Evolutionary conservation across 2,329 filamentous ascomycete species (phyloP), one percentile per base, ranked within the genome.

Genomic region (Fusarium brachygibbosum): DNA sequence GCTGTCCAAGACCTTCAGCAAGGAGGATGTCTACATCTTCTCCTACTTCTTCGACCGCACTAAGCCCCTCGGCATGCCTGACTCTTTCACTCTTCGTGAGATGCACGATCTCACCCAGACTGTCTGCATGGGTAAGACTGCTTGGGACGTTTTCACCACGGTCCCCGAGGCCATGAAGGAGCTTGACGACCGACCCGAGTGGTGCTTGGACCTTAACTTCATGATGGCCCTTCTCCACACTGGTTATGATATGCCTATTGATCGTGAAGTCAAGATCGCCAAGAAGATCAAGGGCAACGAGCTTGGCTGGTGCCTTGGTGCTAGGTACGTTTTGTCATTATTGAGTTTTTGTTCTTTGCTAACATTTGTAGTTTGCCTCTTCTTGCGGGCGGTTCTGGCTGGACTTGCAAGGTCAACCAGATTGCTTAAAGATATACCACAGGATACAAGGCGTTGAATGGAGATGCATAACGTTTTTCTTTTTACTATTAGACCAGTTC

Each of bases 241-340:
- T 8, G 96, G 96, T 5, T 99, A 99, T 76, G 96, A 98, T 73
- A 98, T 99, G 93, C 95, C 95, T 6, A 90, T 98, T 74, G 93
- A 97, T 72, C 88, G 97, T 38, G 96, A 99, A 81, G 94, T 99
- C 71, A 95, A 93, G 86, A 97, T 98, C 77, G 96, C 95, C 63
- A 99, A 99, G 91, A 97, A 98, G 87, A 97, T 99, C 77, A 95
- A 97, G 84, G 90, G 90, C 58, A 98, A 98, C 79, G 97, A 99
- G 83, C 83, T 99, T 75, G 96, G 96, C 38, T 99, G 96, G 96
- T 98, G 95, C 83, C 85, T 99, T 76, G 96, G 96, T 80, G 96
- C 96, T 70, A 97, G 93, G 93, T 96, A 84, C 83, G 90, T 25
- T 56, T 37, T 25, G n/a, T 6, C 8, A 25, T 41, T 29, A 5